Evolutionary conservation across 257 asterid genomes (phyloP).

Genomic region (Nicotiana knightiana): DNA sequence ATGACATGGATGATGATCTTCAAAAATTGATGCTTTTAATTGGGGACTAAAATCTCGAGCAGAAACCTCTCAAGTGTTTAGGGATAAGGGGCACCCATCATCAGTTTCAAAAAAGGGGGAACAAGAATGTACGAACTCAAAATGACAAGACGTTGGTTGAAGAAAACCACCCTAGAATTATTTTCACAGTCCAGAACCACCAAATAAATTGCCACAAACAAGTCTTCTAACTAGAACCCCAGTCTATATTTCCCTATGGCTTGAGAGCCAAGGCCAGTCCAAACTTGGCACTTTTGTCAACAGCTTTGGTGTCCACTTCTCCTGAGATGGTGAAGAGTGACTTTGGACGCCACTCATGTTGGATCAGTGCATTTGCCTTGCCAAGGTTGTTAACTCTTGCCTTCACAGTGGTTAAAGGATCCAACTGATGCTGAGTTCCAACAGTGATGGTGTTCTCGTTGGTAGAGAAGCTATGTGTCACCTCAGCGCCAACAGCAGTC

Average conservation of each 20-base stretch:
- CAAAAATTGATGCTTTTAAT: not conserved
- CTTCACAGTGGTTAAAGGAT: conserved; percentile 6
- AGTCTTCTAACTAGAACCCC: not conserved
- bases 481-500: conserved; percentile 9
- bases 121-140: not conserved
- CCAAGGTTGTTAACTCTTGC: conserved; percentile 5
- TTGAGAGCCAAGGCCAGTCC: conserved; percentile 11
- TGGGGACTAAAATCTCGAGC: not conserved
- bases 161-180: not conserved
- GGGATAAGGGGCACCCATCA: not conserved
- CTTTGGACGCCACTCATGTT: conserved; percentile 12
- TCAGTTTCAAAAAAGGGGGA: not conserved
- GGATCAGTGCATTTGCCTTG: conserved; percentile 1
- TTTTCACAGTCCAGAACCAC: not conserved
- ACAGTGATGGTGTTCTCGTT: not conserved
- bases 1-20: not conserved
- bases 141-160: not conserved
- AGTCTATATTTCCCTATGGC: not conserved
- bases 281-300: conserved; percentile 5
- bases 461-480: not conserved
- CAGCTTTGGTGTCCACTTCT: conserved; percentile 7
- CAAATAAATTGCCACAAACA: not conserved
- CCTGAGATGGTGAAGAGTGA: conserved; percentile 7
- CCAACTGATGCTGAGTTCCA: conserved; percentile 12
- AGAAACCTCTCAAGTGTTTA: not conserved